Evolutionary conservation across 495 filamentous ascomycete genomes (phyloP).

Genomic region (Bathelium albidoporum): DNA sequence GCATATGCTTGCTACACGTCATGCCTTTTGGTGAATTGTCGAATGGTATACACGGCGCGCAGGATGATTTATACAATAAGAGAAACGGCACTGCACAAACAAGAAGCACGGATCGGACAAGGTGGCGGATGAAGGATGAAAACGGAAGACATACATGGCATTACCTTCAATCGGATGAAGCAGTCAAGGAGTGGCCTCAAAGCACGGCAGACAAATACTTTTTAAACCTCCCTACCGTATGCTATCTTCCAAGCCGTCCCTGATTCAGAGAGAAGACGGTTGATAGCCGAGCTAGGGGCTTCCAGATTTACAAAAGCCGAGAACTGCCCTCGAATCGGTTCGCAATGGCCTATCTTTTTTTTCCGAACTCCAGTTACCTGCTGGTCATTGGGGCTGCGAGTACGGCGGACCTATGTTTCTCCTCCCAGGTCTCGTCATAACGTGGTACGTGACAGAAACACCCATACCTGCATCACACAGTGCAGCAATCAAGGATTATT

Average conservation of each 20-base stretch:
- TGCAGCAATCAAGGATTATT: constrained; percentile 87
- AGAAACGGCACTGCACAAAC: background rate
- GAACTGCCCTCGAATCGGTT: constrained; percentile 63
- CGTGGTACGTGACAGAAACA: constrained; percentile 87
- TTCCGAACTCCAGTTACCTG: constrained; percentile 74
- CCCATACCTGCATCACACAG: constrained; percentile 70
- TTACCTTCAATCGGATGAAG: constrained; percentile 73
- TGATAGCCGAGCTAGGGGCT: constrained; percentile 44
- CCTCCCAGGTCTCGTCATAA: constrained; percentile 70
- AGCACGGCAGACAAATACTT: constrained; percentile 73
- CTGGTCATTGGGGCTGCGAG: constrained; percentile 93
- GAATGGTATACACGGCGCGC: background rate
- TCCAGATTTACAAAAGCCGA: constrained; percentile 57
- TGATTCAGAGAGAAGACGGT: constrained; percentile 2
- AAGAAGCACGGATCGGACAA: constrained; percentile 55
- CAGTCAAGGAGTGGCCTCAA: constrained; percentile 72
- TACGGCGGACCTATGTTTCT: constrained; percentile 90
- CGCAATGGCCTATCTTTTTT: constrained; percentile 84
- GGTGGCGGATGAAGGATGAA: constrained; percentile 81
- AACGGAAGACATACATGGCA: constrained; percentile 84
- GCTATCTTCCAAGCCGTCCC: too few species aligned
- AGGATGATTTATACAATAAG: constrained; percentile 8
- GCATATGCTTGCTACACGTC: background rate
- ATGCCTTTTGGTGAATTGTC: background rate
- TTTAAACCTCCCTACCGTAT: constrained; percentile 60